Evolutionary conservation across 768 basidiomycete species (phyloP).

Genomic region (Phaeotremella fagi): DNA sequence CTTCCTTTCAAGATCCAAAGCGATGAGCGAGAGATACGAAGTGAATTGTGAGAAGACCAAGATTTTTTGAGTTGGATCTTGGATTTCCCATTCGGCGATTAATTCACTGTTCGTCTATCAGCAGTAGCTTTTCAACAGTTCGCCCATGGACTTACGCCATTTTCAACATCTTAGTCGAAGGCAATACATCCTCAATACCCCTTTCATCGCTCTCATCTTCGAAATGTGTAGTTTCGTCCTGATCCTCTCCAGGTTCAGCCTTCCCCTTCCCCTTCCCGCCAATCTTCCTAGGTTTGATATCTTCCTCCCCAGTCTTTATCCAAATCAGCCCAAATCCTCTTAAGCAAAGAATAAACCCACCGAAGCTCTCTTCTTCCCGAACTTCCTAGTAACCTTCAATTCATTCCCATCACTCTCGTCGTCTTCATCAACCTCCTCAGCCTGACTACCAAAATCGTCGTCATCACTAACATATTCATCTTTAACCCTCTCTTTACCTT

Average conservation of each 20-base stretch:
- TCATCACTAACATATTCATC: background rate
- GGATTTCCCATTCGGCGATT: constrained; percentile 52
- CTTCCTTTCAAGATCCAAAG: constrained; percentile 57
- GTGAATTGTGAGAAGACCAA: constrained; percentile 72
- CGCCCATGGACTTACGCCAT: constrained; percentile 17
- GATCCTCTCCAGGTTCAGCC: constrained; percentile 30
- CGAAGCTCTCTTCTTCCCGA: constrained; percentile 50
- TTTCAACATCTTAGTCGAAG: constrained; percentile 64
- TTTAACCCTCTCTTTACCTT: background rate
- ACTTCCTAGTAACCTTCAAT: constrained; percentile 48
- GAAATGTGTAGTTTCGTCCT: constrained; percentile 23
- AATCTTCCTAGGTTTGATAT: constrained; percentile 10
- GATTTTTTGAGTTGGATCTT: constrained; percentile 61
- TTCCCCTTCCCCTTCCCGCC: constrained; percentile 27
- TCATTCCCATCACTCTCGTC: constrained; percentile 50
- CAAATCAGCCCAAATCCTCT: too few relatives aligned
- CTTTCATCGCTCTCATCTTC: constrained; percentile 16
- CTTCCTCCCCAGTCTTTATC: too few relatives aligned
- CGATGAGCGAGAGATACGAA: constrained; percentile 60
- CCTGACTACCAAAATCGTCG: constrained; percentile 1
- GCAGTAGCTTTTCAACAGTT: too few relatives aligned
- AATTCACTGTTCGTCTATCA: constrained; percentile 64
- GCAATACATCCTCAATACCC: constrained; percentile 56
- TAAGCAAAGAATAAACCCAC: constrained; percentile 5
- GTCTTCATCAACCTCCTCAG: constrained; percentile 30